Base-by-base conservation (phyloP, 208 protist species). In the Leishmania mexicana region DNA sequence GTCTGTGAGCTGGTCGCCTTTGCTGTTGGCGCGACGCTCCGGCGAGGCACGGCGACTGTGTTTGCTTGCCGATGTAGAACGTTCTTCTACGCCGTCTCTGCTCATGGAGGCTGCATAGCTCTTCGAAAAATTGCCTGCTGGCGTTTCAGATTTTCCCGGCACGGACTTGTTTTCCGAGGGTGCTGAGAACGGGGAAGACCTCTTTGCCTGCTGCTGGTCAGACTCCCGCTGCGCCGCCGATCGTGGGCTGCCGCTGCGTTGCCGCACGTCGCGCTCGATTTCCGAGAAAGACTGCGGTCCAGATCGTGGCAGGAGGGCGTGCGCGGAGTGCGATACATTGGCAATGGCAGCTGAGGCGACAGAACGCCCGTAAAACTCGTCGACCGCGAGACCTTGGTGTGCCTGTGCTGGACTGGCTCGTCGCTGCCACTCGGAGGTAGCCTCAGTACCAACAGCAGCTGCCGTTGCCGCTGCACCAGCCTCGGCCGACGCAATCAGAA, bases 401-500 rank as follows among this genome's bases (percentile, higher is more conserved):
- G 73, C 45, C 35, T 45, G 53, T 8, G 53, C n/a, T 24, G 73
- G n/a, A 10, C 3, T 19, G 40, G 19, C 7, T 28, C 21, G 19
- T 28, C 42, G 40, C 40, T 73, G 68, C 40, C 35, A 15, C 68
- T 68, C 31, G 13, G 31, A 68, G 62, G 31, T 8, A 19, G 28
- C 62, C 31, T 68, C 62, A 68, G 28, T 15, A 68, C 31, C 62
- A 28, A 68, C 31, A 40, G 75, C 47, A 45, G 71, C 45, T 38
- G 45, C 42, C 47, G 71, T 10, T 13, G 49, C 38, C 15, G 64
- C 82, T 1, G 82, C 82, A 24, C 82, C 82, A 28, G 82, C 82
- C 64, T 85, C 82, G 1, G 82, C 82, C 17, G 82, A 85, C 19
- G 82, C 82, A 47, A 85, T 81, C 10, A 85, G 74, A 42, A 85